Percentiles rank a stretch among this genome's conserved stretches.
These are phyloP conservation scores for Fusarium pilosicola DNA, from an alignment of 2,329 filamentous ascomycete genomes.

Conservation along the genomic window DNA sequence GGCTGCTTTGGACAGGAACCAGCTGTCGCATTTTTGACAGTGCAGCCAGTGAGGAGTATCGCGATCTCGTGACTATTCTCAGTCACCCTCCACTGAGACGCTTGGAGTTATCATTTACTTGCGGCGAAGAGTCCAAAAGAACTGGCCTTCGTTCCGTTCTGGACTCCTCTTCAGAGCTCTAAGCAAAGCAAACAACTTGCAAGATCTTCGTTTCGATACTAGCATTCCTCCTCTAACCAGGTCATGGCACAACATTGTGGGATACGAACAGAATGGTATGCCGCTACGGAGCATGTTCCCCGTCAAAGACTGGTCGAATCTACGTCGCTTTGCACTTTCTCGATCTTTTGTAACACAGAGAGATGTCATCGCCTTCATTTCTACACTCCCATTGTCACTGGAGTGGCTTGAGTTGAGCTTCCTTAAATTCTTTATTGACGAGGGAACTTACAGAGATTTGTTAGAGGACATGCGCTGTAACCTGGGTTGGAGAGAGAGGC, in stretches of 20 bases:
- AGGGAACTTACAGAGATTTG: background rate
- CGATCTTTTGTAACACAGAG: slow-evolving; percentile 42
- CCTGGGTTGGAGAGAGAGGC: slow-evolving; percentile 9
- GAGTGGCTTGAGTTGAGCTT: slow-evolving; percentile 49
- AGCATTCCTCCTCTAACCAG: background rate
- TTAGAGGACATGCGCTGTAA: slow-evolving; percentile 4
- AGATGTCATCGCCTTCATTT: slow-evolving; percentile 46
- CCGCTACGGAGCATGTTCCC: slow-evolving; percentile 47
- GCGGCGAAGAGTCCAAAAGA: accelerated
- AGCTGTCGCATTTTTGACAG: slow-evolving; percentile 19
- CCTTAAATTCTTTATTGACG: slow-evolving; percentile 35
- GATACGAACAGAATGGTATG: background rate
- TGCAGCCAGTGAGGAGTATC: background rate
- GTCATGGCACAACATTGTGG: accelerated
- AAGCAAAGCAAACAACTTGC: slow-evolving; percentile 27
- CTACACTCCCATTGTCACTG: slow-evolving; percentile 41
- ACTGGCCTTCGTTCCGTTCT: background rate
- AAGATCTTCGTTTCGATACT: slow-evolving; percentile 37
- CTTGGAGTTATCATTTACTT: slow-evolving; percentile 10
- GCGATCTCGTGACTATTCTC: background rate
- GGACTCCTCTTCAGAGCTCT: background rate
- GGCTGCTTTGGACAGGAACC: slow-evolving; percentile 45
- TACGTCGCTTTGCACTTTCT: slow-evolving; percentile 48
- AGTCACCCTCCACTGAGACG: background rate
- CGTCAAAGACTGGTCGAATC: slow-evolving; percentile 38